These are phyloP conservation scores for Nannizziopsis barbatae DNA, from an alignment of 2,329 filamentous ascomycete genomes.

Conservation along the genomic window DNA sequence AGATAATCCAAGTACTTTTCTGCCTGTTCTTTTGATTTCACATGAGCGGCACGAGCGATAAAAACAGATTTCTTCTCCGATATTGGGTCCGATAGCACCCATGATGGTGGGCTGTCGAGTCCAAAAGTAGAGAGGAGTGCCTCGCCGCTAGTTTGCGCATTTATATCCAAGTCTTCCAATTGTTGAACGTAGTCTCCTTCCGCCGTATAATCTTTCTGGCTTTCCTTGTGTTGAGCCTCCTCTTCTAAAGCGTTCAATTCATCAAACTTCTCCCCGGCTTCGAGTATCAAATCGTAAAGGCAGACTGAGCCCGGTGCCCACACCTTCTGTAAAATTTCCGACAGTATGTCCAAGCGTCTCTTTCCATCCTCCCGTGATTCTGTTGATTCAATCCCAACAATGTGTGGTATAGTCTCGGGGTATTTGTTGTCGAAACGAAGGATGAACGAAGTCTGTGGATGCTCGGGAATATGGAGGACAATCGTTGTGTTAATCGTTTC, in stretches of 20 bases:
- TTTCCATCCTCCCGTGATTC: slow-evolving; percentile 63
- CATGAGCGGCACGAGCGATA: slow-evolving; percentile 61
- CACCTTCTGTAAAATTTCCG: slow-evolving; percentile 53
- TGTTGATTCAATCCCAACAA: slow-evolving; percentile 69
- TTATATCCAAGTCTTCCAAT: neutral
- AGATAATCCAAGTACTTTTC: slow-evolving; percentile 61
- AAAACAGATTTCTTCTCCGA: slow-evolving; percentile 82
- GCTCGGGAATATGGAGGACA: slow-evolving; percentile 58
- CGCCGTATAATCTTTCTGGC: slow-evolving; percentile 1
- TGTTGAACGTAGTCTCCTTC: neutral
- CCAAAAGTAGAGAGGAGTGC: slow-evolving; percentile 19
- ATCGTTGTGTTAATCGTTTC: slow-evolving; percentile 25
- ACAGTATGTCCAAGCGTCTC: slow-evolving; percentile 57
- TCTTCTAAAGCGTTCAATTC: slow-evolving; percentile 43
- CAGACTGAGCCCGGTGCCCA: slow-evolving; percentile 69
- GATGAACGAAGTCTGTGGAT: slow-evolving; percentile 38
- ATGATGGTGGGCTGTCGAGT: slow-evolving; percentile 42
- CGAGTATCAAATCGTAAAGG: slow-evolving; percentile 81
- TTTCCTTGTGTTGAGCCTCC: neutral
- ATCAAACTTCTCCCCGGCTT: slow-evolving; percentile 38
- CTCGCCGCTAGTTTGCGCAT: neutral
- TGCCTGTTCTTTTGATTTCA: slow-evolving; percentile 60
- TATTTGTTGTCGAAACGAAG: slow-evolving; percentile 62
- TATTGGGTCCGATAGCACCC: slow-evolving; percentile 63
- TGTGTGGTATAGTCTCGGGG: slow-evolving; percentile 58